Evolutionary conservation across 2,329 filamentous ascomycete species (phyloP).

Genomic region (Albifimbria verrucaria): DNA sequence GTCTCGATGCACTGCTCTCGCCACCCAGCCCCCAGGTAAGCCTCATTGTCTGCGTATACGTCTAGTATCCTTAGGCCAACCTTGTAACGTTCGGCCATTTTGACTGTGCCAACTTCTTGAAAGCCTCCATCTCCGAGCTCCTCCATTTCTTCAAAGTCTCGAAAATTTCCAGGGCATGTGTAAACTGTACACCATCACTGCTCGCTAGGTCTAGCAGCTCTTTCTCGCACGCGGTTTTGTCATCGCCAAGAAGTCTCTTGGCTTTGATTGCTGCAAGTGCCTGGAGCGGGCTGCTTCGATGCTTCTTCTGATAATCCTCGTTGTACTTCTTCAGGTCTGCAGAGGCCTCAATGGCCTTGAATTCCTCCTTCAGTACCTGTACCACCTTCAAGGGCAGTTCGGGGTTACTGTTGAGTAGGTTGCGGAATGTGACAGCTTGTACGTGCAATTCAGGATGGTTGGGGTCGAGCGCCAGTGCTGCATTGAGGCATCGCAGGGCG

Average conservation of each 20-base stretch:
- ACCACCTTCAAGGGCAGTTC: constrained; percentile 59
- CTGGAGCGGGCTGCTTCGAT: constrained; percentile 61
- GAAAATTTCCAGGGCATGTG: constrained; percentile 50
- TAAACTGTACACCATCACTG: constrained; percentile 45
- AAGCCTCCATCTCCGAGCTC: constrained; percentile 44
- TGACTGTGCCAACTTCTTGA: constrained; percentile 43
- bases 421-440: constrained; percentile 67
- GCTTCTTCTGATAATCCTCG: constrained; percentile 58
- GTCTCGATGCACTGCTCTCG: no score
- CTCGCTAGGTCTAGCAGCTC: constrained; percentile 59
- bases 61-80: constrained; percentile 29
- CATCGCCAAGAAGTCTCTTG: constrained; percentile 56
- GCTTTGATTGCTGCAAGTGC: constrained; percentile 61
- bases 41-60: not conserved
- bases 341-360: constrained; percentile 57
- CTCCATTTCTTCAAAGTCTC: constrained; percentile 45
- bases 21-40: no score
- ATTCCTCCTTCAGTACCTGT: constrained; percentile 67
- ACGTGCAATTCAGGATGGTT: constrained; percentile 71
- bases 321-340: constrained; percentile 62
- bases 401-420: constrained; percentile 56
- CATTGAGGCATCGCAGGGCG: constrained; percentile 80
- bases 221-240: constrained; percentile 55
- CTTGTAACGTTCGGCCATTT: constrained; percentile 51
- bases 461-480: constrained; percentile 66